A percentile compares a stretch with the other conserved stretches of the same genome.
phyloP scores from a whole-genome alignment of 108 stramenopile species.

The Mediolabrus comicus region DNA sequence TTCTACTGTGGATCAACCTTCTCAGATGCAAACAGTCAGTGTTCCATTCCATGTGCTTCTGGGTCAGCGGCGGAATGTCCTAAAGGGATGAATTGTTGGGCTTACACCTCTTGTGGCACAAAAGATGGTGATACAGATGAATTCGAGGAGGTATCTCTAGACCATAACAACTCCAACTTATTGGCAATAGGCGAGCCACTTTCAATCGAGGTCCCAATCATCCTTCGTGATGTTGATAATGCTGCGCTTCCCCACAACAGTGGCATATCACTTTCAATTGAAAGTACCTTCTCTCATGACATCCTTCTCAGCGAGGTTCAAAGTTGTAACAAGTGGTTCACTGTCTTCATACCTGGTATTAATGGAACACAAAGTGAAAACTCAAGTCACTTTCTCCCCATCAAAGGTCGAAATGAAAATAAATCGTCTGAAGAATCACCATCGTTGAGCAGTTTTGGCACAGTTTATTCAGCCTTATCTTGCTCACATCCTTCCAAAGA shows the following conservation, averaged over 20 bases:
- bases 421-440: not conserved
- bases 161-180: not conserved
- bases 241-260: not conserved
- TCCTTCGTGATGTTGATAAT: conserved; percentile 3
- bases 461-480: conserved; percentile 16
- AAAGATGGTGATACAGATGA: not conserved
- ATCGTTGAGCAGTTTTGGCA: conserved; percentile 15
- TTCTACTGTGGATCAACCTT: not conserved
- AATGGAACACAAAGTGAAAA: not conserved
- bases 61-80: not conserved
- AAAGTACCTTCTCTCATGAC: conserved; percentile 32
- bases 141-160: not conserved
- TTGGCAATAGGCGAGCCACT: not conserved
- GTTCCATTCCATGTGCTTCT: not conserved
- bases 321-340: conserved; percentile 43
- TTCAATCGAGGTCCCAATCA: conserved; percentile 11
- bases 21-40: not conserved
- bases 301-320: conserved; percentile 34
- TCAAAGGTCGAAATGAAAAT: conserved; percentile 22
- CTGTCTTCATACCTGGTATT: conserved; percentile 2
- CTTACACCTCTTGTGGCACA: not conserved
- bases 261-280: conserved; percentile 20
- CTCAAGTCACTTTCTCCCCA: conserved; percentile 1
- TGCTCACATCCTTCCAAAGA: conserved; percentile 18
- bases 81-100: not conserved